Evolutionary conservation across 192 early-diverging fungal species (phyloP), one percentile per base, ranked within the genome.

Genomic region (Gigaspora rosea): DNA sequence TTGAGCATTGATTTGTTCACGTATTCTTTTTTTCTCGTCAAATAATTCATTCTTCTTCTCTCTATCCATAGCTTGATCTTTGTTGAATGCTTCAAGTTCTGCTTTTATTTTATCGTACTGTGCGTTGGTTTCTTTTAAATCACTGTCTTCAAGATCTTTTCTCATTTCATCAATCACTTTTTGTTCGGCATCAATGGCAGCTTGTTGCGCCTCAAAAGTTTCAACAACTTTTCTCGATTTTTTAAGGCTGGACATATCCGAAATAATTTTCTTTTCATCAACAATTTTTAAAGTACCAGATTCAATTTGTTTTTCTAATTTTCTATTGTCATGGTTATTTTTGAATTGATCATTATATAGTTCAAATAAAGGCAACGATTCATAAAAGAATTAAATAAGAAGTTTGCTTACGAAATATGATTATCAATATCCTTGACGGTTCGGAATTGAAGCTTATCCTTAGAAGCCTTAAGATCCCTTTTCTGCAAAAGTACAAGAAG

Each of bases 251-350:
- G 88, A 92, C 69, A 94, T 92, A 80, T 96, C 94, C 63, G 91
- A 80, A n/a, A 96, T 88, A 57, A 93, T 88, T 84, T 89, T 89
- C 82, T 95, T 95, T 85, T 98, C 96, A 67, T 96, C 96, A 62
- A 92, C 87, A 75, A 98, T 82, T 77, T 92, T 89, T 54, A 94
- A 80, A 35, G 75, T 84, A 76, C 95, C 95, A 49, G 90, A 87
- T 59, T 93, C 91, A 72, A 96, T 89, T 81, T 93, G 87, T 75
- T 83, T 86, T 81, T 97, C 94, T 78, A 91, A 80, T 67, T 92
- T 86, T 72, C 89, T 94, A 56, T 65, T 78, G 58, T 35, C n/a
- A 75, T 12, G 49, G 7, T 48, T 50, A 22, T 32, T 32, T 27
- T 15, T 16, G 46, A 33, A 3, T 58, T 8, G 5, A 9, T 5